These are phyloP conservation scores for Panus rudis DNA, from an alignment of 768 basidiomycete genomes.

Conservation along the genomic window DNA sequence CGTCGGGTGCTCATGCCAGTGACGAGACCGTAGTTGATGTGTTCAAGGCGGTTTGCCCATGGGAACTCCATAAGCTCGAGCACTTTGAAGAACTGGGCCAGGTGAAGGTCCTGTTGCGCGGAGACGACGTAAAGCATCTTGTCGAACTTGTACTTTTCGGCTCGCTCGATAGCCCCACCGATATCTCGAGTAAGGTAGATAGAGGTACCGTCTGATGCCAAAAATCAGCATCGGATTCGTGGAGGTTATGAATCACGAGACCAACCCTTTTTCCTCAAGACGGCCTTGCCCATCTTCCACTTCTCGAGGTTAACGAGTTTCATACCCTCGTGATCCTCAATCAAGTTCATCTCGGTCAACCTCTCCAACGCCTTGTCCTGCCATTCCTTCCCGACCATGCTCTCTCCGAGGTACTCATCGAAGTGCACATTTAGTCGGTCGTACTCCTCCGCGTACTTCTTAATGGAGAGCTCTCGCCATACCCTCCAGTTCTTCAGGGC, in stretches of 20 bases:
- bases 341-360: slow-evolving; percentile 65
- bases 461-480: slow-evolving; percentile 88
- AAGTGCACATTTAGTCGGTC: slow-evolving; percentile 84
- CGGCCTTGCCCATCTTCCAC: slow-evolving; percentile 88
- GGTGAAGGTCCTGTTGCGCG: slow-evolving; percentile 80
- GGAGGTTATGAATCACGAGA: not conserved
- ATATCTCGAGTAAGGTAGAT: slow-evolving; percentile 96
- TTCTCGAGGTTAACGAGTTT: slow-evolving; percentile 83
- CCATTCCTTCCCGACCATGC: slow-evolving; percentile 64
- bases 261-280: slow-evolving; percentile 79
- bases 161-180: slow-evolving; percentile 87
- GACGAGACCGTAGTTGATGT: slow-evolving; percentile 89
- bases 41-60: slow-evolving; percentile 78
- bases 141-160: slow-evolving; percentile 85
- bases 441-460: slow-evolving; percentile 86
- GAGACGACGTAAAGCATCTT: slow-evolving; percentile 93
- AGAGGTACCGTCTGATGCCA: slow-evolving; percentile 71
- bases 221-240: not conserved
- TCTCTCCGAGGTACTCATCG: slow-evolving; percentile 90
- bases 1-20: slow-evolving; percentile 92
- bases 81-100: slow-evolving; percentile 90
- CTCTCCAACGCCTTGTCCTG: slow-evolving; percentile 66
- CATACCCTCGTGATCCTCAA: slow-evolving; percentile 73
- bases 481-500: slow-evolving; percentile 84
- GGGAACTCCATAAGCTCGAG: slow-evolving; percentile 84